Percentiles rank a stretch among this genome's conserved stretches.
phyloP scores from a whole-genome alignment of 164 flowering plant species.

The Magnolia officinalis region DNA sequence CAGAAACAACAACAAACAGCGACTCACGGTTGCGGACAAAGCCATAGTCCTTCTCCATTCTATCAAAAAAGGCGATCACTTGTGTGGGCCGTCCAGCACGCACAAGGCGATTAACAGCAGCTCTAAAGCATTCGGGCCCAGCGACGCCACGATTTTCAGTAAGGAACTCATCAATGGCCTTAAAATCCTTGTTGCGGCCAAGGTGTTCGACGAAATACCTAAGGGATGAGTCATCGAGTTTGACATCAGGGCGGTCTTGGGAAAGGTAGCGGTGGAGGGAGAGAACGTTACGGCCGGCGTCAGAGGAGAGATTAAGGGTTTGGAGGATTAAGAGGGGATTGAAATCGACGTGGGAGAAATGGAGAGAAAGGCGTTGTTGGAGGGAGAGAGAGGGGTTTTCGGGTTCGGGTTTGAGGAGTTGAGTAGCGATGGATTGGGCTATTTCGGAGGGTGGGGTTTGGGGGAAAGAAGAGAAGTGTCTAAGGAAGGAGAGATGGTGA shows the following conservation, averaged over 20 bases:
- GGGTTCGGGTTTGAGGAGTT: constrained; percentile 47
- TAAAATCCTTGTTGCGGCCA: constrained; percentile 86
- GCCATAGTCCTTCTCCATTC: constrained; percentile 75
- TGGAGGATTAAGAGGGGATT: constrained; percentile 42
- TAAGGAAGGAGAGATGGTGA: background rate
- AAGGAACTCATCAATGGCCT: constrained; percentile 56
- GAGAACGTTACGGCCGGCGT: constrained; percentile 67
- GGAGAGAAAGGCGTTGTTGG: constrained; percentile 52
- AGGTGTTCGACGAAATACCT: constrained; percentile 63
- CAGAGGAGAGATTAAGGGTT: constrained; percentile 55
- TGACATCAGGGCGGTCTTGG: constrained; percentile 33
- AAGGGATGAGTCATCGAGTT: constrained; percentile 48
- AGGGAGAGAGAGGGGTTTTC: constrained; percentile 42
- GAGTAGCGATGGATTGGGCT: constrained; percentile 51
- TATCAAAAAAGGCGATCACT: constrained; percentile 61
- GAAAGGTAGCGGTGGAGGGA: constrained; percentile 63
- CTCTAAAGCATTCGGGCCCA: constrained; percentile 40
- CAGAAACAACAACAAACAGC: constrained; percentile 49
- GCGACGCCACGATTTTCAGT: constrained; percentile 28
- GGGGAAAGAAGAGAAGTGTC: constrained; percentile 1
- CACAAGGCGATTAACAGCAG: constrained; percentile 52
- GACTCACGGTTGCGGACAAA: constrained; percentile 46
- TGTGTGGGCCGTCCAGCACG: constrained; percentile 72
- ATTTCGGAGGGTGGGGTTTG: background rate
- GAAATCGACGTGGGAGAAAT: constrained; percentile 55